Evolutionary conservation across 768 basidiomycete genomes (phyloP).

Genomic region (Mycena leptocephala): DNA sequence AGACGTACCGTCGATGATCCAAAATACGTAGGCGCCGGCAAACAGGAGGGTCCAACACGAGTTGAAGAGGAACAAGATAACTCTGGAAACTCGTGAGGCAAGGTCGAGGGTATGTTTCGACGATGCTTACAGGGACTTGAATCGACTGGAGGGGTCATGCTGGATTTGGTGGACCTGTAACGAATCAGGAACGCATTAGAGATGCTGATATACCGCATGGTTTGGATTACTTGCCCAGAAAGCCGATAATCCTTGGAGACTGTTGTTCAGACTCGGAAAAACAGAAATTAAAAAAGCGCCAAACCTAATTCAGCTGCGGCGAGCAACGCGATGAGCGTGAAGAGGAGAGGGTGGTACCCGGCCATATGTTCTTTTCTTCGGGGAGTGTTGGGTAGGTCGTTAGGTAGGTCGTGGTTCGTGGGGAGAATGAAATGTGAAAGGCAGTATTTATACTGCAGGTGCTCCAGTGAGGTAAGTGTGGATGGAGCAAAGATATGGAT

Average conservation of each 20-base stretch:
- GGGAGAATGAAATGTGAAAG: background rate
- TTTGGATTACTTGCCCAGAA: too few species aligned
- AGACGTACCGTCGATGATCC: constrained; percentile 61
- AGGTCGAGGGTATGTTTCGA: background rate
- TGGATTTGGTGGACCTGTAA: constrained; percentile 57
- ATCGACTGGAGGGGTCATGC: constrained; percentile 55
- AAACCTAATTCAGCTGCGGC: constrained; percentile 70
- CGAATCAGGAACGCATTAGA: background rate
- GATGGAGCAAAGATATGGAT: background rate
- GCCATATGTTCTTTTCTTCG: constrained; percentile 21
- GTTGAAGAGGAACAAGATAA: constrained; percentile 59
- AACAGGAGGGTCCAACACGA: constrained; percentile 69
- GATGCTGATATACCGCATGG: background rate
- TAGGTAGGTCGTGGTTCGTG: background rate
- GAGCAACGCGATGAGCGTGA: constrained; percentile 45
- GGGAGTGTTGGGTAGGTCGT: background rate
- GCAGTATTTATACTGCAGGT: background rate
- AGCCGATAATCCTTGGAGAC: too few species aligned
- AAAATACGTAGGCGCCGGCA: constrained; percentile 65
- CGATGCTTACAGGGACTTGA: constrained; percentile 21
- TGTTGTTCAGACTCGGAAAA: too few species aligned
- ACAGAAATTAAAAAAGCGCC: constrained; percentile 65
- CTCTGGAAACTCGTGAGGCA: constrained; percentile 31
- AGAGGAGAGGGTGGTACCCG: constrained; percentile 32
- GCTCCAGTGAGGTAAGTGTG: background rate